These are phyloP conservation scores for Pleurotus tuber-regium DNA, from an alignment of 768 basidiomycete species.

Conservation along the genomic window DNA sequence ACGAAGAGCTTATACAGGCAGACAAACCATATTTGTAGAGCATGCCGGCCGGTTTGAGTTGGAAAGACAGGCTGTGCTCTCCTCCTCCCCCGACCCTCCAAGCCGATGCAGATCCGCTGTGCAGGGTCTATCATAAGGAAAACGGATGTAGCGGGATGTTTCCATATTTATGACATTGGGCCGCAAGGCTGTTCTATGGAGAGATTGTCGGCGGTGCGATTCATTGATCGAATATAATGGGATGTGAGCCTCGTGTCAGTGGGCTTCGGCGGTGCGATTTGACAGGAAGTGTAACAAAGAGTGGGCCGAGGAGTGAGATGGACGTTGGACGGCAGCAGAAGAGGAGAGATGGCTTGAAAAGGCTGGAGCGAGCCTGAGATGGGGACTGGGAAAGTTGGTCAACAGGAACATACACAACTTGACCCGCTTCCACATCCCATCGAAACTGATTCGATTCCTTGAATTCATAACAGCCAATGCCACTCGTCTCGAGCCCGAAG, in stretches of 20 bases:
- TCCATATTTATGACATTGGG: background rate
- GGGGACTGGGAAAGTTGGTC: background rate
- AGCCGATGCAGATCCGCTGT: background rate
- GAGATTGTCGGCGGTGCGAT: background rate
- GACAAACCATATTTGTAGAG: too few relatives aligned
- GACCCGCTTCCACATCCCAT: background rate
- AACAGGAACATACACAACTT: background rate
- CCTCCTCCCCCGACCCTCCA: too few relatives aligned
- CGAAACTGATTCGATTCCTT: constrained; percentile 5
- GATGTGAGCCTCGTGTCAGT: constrained; percentile 5
- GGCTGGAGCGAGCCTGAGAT: background rate
- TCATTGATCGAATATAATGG: constrained; percentile 2
- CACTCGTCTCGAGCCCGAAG: too few relatives aligned
- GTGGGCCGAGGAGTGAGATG: background rate
- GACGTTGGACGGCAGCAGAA: constrained; percentile 1
- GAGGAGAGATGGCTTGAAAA: constrained; percentile 4
- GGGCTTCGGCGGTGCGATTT: background rate
- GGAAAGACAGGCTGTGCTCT: background rate
- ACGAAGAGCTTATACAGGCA: too few relatives aligned
- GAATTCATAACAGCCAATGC: too few relatives aligned
- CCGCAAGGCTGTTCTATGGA: background rate
- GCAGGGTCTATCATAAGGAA: background rate
- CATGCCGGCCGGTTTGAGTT: background rate
- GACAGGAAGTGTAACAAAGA: constrained; percentile 3
- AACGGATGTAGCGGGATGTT: background rate